Conservation (phyloP, 371 early-diverging fungal genomes). For the Nematocida sp. region DNA sequence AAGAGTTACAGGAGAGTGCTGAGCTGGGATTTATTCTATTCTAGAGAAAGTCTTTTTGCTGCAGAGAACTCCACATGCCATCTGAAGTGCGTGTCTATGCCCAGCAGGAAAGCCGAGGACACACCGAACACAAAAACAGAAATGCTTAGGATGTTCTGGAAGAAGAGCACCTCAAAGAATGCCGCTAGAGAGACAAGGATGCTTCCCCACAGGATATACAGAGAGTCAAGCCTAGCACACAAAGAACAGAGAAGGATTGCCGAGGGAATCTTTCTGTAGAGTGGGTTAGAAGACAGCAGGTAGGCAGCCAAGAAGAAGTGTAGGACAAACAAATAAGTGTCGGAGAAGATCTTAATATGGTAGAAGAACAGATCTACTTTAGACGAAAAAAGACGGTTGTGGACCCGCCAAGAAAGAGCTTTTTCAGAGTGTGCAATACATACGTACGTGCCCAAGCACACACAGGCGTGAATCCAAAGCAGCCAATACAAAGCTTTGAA, state of each 20-base stretch:
- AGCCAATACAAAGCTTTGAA: background rate
- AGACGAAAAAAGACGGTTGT: conserved; percentile 17
- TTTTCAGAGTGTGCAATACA: background rate
- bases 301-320: background rate
- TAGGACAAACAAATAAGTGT: conserved; percentile 12
- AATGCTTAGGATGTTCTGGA: background rate
- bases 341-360: background rate
- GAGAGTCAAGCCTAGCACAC: background rate
- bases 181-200: background rate
- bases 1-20: background rate
- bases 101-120: background rate
- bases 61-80: background rate
- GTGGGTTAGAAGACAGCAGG: background rate
- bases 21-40: conserved; percentile 6
- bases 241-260: conserved; percentile 7
- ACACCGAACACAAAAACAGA: background rate
- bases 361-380: conserved; percentile 37
- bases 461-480: background rate
- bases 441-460: background rate
- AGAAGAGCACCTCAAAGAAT: background rate
- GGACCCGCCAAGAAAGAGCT: background rate
- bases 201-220: background rate
- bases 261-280: background rate
- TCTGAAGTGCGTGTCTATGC: background rate
- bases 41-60: background rate